Conservation (phyloP, 768 basidiomycete species). For the Candolleomyces eurysporus region DNA sequence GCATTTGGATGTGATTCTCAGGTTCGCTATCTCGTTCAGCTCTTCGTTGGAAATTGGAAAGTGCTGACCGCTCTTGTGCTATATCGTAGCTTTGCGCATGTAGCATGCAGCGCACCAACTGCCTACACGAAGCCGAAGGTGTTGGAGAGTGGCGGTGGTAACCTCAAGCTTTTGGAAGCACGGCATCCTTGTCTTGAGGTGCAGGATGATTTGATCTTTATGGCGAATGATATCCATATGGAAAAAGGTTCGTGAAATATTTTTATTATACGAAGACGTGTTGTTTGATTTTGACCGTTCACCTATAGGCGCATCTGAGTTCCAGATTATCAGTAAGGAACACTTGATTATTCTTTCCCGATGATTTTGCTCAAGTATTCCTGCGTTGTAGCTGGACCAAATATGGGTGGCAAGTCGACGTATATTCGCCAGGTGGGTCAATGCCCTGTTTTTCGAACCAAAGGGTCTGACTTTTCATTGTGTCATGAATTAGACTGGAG, state of each 20-base stretch:
- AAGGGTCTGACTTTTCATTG: neutral
- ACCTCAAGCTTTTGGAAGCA: conserved; percentile 78
- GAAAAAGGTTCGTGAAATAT: conserved; percentile 69
- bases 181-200: conserved; percentile 96
- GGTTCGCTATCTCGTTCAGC: conserved; percentile 43
- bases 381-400: conserved; percentile 75
- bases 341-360: neutral
- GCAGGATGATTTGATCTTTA: conserved; percentile 93
- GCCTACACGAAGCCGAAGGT: conserved; percentile 87
- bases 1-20: conserved; percentile 86
- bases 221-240: conserved; percentile 95
- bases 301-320: conserved; percentile 73
- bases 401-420: conserved; percentile 99
- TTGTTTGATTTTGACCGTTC: neutral
- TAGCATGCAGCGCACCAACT: conserved; percentile 82
- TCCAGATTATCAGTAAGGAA: conserved; percentile 85
- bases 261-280: neutral
- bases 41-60: neutral
- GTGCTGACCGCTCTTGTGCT: too few relatives aligned
- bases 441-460: neutral
- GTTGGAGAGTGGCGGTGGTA: conserved; percentile 83
- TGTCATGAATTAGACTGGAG: conserved; percentile 61
- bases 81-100: conserved; percentile 84
- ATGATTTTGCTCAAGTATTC: conserved; percentile 5
- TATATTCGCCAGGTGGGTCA: conserved; percentile 81